phyloP scores from a whole-genome alignment of 768 basidiomycete genomes.

The Goffeauzyma gilvescens region DNA sequence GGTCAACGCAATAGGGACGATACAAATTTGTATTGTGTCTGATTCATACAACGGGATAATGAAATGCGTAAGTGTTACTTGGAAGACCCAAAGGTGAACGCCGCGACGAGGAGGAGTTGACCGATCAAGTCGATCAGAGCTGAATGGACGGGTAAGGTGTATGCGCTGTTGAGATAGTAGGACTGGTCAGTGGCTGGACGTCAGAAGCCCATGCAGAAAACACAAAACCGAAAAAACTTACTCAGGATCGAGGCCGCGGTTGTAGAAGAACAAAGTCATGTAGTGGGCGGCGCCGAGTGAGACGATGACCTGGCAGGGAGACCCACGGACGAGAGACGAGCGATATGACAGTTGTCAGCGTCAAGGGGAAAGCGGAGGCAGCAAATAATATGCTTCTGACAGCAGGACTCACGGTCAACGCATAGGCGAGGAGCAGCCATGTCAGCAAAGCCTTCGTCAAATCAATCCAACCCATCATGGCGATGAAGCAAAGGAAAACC shows the following conservation, averaged over 20 bases:
- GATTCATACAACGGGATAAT: no score
- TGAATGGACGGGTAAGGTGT: constrained; percentile 81
- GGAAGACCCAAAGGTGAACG: no score
- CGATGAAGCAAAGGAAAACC: constrained; percentile 50
- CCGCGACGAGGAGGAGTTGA: constrained; percentile 51
- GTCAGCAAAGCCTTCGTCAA: constrained; percentile 50
- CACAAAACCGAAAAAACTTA: constrained; percentile 13
- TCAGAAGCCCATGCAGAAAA: neutral
- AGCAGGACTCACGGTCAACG: constrained; percentile 45
- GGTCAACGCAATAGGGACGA: no score
- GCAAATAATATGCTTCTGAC: neutral
- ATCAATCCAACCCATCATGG: constrained; percentile 55
- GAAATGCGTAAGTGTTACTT: no score
- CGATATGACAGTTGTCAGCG: neutral
- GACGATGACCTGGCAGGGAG: constrained; percentile 40
- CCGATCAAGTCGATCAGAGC: constrained; percentile 72
- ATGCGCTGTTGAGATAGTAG: constrained; percentile 37
- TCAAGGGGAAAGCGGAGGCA: neutral
- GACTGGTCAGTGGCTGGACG: neutral
- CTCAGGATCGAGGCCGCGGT: constrained; percentile 60
- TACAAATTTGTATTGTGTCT: no score
- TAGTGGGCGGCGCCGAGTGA: constrained; percentile 50
- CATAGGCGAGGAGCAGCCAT: constrained; percentile 52
- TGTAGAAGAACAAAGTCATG: constrained; percentile 63
- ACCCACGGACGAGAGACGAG: neutral